These are phyloP conservation scores for Ustilago lituana DNA, from an alignment of 1,284 basidiomycete species.

Conservation along the genomic window DNA sequence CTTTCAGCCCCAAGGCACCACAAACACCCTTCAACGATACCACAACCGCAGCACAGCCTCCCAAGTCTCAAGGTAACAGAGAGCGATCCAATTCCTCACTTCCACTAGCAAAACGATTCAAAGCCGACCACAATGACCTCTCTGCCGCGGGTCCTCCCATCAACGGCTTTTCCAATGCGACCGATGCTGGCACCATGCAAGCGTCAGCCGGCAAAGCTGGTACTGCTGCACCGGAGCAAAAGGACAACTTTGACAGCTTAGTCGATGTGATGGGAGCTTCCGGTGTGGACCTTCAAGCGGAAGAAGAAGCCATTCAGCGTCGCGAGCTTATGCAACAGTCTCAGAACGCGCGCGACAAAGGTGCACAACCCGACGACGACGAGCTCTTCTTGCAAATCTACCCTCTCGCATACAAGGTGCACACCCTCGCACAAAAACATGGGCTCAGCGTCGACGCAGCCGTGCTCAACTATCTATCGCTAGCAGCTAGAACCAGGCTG, in stretches of 20 bases:
- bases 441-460: conserved; percentile 62
- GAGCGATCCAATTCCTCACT: conserved; percentile 31
- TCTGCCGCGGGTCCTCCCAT: conserved; percentile 21
- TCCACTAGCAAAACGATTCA: conserved; percentile 39
- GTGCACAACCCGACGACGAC: conserved; percentile 35
- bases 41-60: conserved; percentile 5
- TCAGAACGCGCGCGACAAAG: conserved; percentile 18
- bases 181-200: conserved; percentile 12
- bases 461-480: conserved; percentile 62
- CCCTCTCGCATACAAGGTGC: conserved; percentile 58
- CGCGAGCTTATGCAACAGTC: conserved; percentile 49
- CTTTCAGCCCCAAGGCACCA: conserved; percentile 16
- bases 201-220: conserved; percentile 6
- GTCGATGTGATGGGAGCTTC: conserved; percentile 62
- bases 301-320: conserved; percentile 61
- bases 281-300: conserved; percentile 62
- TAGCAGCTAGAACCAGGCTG: conserved; percentile 59
- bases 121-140: conserved; percentile 20
- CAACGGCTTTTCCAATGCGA: conserved; percentile 9
- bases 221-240: conserved; percentile 23
- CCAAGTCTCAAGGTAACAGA: conserved; percentile 10
- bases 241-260: conserved; percentile 55
- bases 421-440: conserved; percentile 55
- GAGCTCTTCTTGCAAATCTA: conserved; percentile 60
- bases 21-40: conserved; percentile 22